phyloP scores from a whole-genome alignment of 257 asterid species.

The Solanum rostratum region DNA sequence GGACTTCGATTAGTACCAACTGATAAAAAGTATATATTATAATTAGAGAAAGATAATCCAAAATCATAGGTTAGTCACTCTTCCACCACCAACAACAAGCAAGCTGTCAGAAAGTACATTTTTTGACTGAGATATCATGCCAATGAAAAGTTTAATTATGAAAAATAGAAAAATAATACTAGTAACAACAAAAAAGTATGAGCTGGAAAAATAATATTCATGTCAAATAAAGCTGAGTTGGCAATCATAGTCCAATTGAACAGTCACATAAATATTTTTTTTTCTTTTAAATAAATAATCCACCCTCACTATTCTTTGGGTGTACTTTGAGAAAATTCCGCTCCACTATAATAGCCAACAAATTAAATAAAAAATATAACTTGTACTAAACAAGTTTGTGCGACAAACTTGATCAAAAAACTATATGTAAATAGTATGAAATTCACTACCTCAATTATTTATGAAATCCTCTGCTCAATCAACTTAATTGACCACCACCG shows the following conservation, averaged over 20 bases:
- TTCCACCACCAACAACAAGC: neutral
- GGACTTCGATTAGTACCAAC: neutral
- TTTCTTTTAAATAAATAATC: neutral
- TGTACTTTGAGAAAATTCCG: neutral
- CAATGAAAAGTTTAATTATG: neutral
- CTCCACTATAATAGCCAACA: neutral
- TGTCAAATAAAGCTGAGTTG: slow-evolving; percentile 6
- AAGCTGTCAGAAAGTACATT: neutral
- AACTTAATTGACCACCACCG: neutral
- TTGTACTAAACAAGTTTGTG: neutral
- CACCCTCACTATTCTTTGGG: neutral
- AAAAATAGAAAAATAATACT: neutral
- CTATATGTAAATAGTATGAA: neutral
- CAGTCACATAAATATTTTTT: neutral
- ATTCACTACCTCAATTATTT: neutral
- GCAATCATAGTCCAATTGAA: neutral
- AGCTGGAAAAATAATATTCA: neutral
- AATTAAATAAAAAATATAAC: neutral
- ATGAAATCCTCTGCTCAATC: neutral
- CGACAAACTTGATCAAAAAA: neutral
- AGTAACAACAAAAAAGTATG: neutral
- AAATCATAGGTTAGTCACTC: slow-evolving; percentile 1
- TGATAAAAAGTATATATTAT: neutral
- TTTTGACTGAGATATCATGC: neutral
- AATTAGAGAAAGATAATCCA: neutral